Percentiles rank a stretch among this genome's conserved stretches.
phyloP scores from a whole-genome alignment of 305 asterid species.

The Fraxinus sp. region DNA sequence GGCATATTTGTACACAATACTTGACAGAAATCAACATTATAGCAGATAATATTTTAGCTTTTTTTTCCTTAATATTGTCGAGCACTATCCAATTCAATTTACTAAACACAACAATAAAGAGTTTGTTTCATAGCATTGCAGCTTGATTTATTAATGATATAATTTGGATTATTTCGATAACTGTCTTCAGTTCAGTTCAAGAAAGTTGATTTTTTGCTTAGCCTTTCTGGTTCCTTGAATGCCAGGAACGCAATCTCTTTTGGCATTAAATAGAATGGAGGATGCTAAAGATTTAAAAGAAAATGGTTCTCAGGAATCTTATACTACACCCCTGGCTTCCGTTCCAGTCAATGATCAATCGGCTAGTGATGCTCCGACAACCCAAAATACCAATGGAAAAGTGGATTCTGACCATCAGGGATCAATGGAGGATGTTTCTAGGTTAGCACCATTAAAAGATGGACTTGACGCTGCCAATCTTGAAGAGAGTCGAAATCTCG shows the following conservation, averaged over 20 bases:
- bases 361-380: conserved; percentile 13
- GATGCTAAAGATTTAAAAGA: conserved; percentile 39
- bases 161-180: neutral
- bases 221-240: conserved; percentile 5
- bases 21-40: neutral
- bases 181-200: neutral
- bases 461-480: neutral
- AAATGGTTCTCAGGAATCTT: conserved; percentile 36
- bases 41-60: neutral
- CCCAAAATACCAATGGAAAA: conserved; percentile 17
- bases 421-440: conserved; percentile 3
- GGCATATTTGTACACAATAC: neutral
- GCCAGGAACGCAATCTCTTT: conserved; percentile 26
- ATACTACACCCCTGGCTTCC: conserved; percentile 27
- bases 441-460: conserved; percentile 15
- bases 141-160: neutral
- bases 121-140: neutral
- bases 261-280: conserved; percentile 48
- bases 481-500: conserved; percentile 13
- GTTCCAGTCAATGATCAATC: conserved; percentile 31
- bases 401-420: conserved; percentile 7
- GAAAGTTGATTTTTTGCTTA: neutral
- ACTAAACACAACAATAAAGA: neutral
- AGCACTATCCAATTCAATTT: neutral
- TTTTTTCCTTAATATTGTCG: neutral